These are phyloP conservation scores for Cadophora sp. DNA, from an alignment of 2,329 filamentous ascomycete species.

Conservation along the genomic window DNA sequence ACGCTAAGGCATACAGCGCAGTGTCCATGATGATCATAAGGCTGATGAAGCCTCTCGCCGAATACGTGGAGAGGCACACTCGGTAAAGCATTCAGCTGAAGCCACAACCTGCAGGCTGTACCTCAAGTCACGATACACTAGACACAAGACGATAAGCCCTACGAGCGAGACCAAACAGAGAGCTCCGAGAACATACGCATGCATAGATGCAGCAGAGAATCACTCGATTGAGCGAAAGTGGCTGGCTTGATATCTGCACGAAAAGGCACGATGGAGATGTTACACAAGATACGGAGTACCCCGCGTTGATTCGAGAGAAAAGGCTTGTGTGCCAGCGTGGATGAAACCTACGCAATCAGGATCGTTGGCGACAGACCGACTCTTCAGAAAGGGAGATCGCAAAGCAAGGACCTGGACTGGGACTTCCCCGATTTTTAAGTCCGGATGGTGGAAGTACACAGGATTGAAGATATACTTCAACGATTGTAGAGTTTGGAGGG, in stretches of 20 bases:
- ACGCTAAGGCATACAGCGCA: background rate
- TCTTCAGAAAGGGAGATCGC: background rate
- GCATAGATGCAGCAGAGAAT: background rate
- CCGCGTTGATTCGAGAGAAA: background rate
- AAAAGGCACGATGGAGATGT: background rate
- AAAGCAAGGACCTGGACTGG: background rate
- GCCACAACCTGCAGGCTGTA: conserved; percentile 17
- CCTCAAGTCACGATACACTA: conserved; percentile 9
- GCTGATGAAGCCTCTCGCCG: background rate
- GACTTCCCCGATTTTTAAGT: background rate
- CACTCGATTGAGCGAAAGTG: conserved; percentile 3
- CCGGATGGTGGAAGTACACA: no score
- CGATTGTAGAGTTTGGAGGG: no score
- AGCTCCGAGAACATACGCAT: background rate
- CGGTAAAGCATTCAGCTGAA: conserved; percentile 4
- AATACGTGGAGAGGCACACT: background rate
- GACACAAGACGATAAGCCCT: conserved; percentile 4
- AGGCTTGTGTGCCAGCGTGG: background rate
- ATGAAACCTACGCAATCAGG: background rate
- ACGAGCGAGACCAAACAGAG: conserved; percentile 8
- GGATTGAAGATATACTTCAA: background rate
- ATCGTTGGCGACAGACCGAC: background rate
- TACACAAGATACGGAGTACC: background rate
- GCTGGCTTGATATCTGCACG: background rate
- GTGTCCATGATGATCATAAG: background rate